Evolutionary conservation across 768 basidiomycete species (phyloP).

Genomic region (Paxillus ammoniavirescens): DNA sequence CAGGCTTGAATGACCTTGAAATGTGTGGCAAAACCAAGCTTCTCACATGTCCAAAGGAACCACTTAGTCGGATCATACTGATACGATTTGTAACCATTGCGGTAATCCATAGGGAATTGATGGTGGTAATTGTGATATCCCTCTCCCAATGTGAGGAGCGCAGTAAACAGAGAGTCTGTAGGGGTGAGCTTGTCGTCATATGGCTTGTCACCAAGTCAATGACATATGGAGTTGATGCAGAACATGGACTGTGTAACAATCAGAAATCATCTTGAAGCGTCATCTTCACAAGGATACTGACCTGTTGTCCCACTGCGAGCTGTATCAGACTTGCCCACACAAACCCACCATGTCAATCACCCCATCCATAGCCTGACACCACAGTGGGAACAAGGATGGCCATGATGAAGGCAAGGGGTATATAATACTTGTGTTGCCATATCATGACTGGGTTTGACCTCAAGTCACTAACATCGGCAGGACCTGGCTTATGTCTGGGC

Average conservation of each 20-base stretch:
- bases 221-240: conserved; percentile 95
- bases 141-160: conserved; percentile 85
- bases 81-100: conserved; percentile 85
- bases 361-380: too few relatives aligned
- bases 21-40: too few relatives aligned
- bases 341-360: conserved; percentile 26
- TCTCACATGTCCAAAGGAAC: conserved; percentile 61
- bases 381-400: too few relatives aligned
- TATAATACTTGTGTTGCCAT: too few relatives aligned
- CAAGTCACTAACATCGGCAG: too few relatives aligned
- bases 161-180: conserved; percentile 80
- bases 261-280: background rate
- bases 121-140: conserved; percentile 99
- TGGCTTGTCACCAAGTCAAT: too few relatives aligned
- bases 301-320: conserved; percentile 80
- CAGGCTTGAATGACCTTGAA: conserved; percentile 43
- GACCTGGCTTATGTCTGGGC: too few relatives aligned
- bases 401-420: too few relatives aligned
- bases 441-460: too few relatives aligned
- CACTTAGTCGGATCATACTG: conserved; percentile 92
- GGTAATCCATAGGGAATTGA: too few relatives aligned
- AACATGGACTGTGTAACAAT: conserved; percentile 68
- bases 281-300: conserved; percentile 35
- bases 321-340: conserved; percentile 42
- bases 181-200: too few relatives aligned